Evolutionary conservation across 208 protist genomes (phyloP), one percentile per base, ranked within the genome.

Genomic region (Crithidia acanthocephali): DNA sequence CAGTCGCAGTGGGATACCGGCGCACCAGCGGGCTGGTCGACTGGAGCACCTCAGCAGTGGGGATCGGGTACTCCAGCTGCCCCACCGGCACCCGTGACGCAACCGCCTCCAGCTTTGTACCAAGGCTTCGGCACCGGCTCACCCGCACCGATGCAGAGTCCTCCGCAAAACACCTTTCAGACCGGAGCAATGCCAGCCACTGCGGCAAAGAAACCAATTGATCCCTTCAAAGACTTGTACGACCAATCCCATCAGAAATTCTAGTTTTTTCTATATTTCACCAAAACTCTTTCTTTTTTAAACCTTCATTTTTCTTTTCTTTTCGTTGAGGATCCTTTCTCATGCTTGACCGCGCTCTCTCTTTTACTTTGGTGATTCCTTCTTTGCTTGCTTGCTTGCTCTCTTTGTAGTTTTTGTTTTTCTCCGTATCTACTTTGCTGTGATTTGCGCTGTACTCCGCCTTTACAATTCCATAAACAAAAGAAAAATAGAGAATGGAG

Each of bases 171-270:
- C 7, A 10, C 18, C 11, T 50, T 37, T 50, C 42, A 65, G 16
- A 40, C 4, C 18, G 8, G 11, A 2, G 13, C 59, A 10, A 65
- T 52, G 47, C 44, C 45, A 35, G 28, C 55, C 8, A 25, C 27
- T 30, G 28, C 50, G 13, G n/a, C 67, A 10, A 64, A 76, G 60
- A 81, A 76, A 15, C 28, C 63, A 20, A 53, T 44, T 3, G 77
- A 89, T 60, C 70, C 77, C n/a, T 89, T 89, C 60, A 89, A 85
- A 45, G 58, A 76, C n/a, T 42, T 89, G 37, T 89, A 76, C 47
- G 27, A 70, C 6, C 44, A 51, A 6, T 76, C 62, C 2, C 70
- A 69, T 25, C 56, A 30, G 20, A 47, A 63, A n/a, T 76, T 69
- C 0, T 62, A 42, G 0, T 66, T 51, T 59, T 23, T 27, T 47